Percentiles rank a stretch among this genome's conserved stretches.
phyloP scores from a whole-genome alignment of 352 stramenopile genomes.

The Pythium graminicola region DNA sequence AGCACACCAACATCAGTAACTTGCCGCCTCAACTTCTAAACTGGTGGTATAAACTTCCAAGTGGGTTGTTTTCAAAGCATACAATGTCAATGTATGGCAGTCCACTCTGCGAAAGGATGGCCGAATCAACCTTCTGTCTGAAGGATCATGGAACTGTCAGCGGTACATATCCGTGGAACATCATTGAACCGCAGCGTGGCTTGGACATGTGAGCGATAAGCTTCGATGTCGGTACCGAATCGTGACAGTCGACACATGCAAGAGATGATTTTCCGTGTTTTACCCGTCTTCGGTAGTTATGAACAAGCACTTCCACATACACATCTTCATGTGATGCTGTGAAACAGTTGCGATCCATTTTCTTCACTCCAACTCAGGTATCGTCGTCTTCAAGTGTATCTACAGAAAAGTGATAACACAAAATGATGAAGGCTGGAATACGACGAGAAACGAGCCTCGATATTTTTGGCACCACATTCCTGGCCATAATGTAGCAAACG shows the following conservation, averaged over 20 bases:
- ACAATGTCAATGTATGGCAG: conserved; percentile 14
- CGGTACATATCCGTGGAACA: conserved; percentile 11
- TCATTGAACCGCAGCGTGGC: conserved; percentile 10
- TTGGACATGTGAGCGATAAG: conserved; percentile 8
- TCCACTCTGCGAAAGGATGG: background rate
- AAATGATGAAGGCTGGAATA: too few relatives aligned
- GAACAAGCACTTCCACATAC: too few relatives aligned
- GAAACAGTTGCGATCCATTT: too few relatives aligned
- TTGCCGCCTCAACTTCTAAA: background rate
- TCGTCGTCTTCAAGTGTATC: too few relatives aligned
- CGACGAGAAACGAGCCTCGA: too few relatives aligned
- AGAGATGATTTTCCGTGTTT: background rate
- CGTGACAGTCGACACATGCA: background rate
- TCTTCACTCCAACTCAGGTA: too few relatives aligned
- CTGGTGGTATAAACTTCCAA: conserved; percentile 1
- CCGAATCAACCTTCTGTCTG: background rate
- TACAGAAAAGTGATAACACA: too few relatives aligned
- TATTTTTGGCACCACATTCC: background rate
- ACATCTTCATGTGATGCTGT: too few relatives aligned
- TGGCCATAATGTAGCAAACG: too few relatives aligned
- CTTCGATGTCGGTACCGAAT: background rate
- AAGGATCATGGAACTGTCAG: background rate
- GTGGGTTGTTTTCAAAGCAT: background rate
- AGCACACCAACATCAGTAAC: conserved; percentile 3
- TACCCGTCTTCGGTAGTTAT: too few relatives aligned